Percentiles rank a stretch among this genome's conserved stretches.
phyloP scores from a whole-genome alignment of 257 asterid genomes.

The Nicotiana sylvestris region DNA sequence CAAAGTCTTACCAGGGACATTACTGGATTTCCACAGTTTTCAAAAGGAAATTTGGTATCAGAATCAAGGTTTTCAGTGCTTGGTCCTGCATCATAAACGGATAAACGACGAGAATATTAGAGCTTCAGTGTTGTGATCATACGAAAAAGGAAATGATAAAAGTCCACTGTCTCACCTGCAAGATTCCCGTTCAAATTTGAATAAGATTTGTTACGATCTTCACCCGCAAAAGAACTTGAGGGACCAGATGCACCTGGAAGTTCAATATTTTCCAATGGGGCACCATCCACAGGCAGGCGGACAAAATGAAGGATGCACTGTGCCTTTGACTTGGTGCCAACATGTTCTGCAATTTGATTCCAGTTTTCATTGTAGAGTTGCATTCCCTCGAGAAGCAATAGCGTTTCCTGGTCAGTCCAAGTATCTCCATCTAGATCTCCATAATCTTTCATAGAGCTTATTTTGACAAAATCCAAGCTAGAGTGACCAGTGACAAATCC shows the following conservation, averaged over 20 bases:
- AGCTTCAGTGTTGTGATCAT: background rate
- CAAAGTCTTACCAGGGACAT: constrained; percentile 60
- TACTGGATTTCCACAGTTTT: constrained; percentile 75
- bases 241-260: constrained; percentile 49
- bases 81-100: constrained; percentile 41
- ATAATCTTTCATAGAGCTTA: constrained; percentile 52
- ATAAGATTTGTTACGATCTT: constrained; percentile 34
- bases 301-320: constrained; percentile 90
- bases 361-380: constrained; percentile 77
- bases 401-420: constrained; percentile 92
- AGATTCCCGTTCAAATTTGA: constrained; percentile 51
- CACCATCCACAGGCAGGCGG: constrained; percentile 46
- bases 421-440: constrained; percentile 73
- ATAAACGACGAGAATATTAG: background rate
- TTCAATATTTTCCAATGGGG: constrained; percentile 28
- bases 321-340: constrained; percentile 92
- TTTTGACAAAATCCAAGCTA: constrained; percentile 81
- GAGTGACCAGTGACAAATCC: constrained; percentile 87
- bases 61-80: constrained; percentile 41
- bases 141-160: background rate
- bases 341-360: constrained; percentile 85
- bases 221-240: constrained; percentile 30
- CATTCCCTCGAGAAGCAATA: constrained; percentile 86
- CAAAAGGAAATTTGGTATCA: constrained; percentile 61
- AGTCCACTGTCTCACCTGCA: constrained; percentile 26